A percentile compares a stretch with the other conserved stretches of the same genome.
phyloP scores from a whole-genome alignment of 768 basidiomycete genomes.

The Agaricus sinodeliciosus region DNA sequence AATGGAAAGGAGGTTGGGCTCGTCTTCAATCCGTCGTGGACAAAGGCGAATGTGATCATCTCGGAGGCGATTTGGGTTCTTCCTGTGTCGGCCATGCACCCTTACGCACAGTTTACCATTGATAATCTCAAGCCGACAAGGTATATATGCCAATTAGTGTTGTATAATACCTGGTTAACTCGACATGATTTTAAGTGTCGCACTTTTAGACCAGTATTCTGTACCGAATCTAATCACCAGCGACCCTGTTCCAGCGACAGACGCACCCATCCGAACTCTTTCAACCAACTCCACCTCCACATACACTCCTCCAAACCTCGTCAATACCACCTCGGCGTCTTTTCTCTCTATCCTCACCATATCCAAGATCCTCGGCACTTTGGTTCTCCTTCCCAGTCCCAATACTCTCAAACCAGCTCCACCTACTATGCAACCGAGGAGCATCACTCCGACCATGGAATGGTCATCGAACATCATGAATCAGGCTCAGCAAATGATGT shows the following conservation, averaged over 20 bases:
- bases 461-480: constrained; percentile 31
- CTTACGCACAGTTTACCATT: constrained; percentile 38
- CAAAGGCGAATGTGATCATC: constrained; percentile 36
- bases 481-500: constrained; percentile 28
- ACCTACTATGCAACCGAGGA: constrained; percentile 25
- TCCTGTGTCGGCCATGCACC: constrained; percentile 44
- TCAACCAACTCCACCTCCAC: constrained; percentile 19
- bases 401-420: constrained; percentile 37
- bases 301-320: constrained; percentile 51
- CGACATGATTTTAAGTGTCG: constrained; percentile 32
- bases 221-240: constrained; percentile 39
- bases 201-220: constrained; percentile 48
- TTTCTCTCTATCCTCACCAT: constrained; percentile 35
- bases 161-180: neutral
- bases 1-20: constrained; percentile 43
- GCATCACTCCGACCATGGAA: constrained; percentile 22
- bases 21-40: constrained; percentile 45
- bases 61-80: constrained; percentile 46
- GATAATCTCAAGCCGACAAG: constrained; percentile 37
- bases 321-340: constrained; percentile 48
- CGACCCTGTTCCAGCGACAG: constrained; percentile 25
- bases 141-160: constrained; percentile 20
- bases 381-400: constrained; percentile 44
- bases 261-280: constrained; percentile 51
- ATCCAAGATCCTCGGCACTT: constrained; percentile 17